Conservation (phyloP, 768 basidiomycete species). For the Lentinula sp. region DNA sequence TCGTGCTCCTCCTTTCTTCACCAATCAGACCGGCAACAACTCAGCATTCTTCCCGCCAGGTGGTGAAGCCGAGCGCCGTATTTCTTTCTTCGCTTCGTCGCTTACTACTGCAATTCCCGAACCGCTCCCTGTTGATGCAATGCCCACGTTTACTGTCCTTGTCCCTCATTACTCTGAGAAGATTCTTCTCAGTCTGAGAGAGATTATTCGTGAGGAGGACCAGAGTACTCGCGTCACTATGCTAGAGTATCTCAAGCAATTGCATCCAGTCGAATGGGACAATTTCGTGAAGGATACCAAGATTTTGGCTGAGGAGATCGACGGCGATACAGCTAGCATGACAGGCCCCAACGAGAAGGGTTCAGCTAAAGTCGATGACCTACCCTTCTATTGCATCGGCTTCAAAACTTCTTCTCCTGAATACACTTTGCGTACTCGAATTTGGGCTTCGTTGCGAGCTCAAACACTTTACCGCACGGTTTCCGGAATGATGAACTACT, state of each 20-base stretch:
- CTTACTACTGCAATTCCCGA: constrained; percentile 94
- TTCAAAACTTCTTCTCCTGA: constrained; percentile 99
- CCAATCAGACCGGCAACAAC: constrained; percentile 74
- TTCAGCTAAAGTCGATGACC: constrained; percentile 71
- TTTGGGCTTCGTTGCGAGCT: constrained; percentile 97
- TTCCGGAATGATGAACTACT: constrained; percentile 99
- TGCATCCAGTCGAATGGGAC: constrained; percentile 99
- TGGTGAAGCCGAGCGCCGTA: constrained; percentile 94
- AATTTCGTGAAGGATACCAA: constrained; percentile 99
- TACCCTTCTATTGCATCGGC: constrained; percentile 98
- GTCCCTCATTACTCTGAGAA: constrained; percentile 99
- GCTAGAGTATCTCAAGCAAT: constrained; percentile 95
- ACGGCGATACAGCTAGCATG: constrained; percentile 45
- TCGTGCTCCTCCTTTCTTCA: constrained; percentile 97
- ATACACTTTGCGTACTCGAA: constrained; percentile 96
- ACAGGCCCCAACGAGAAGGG: constrained; percentile 64
- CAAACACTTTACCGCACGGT: constrained; percentile 98
- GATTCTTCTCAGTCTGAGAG: constrained; percentile 91
- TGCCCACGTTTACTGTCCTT: constrained; percentile 99
- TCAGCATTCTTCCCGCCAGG: constrained; percentile 89
- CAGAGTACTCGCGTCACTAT: constrained; percentile 94
- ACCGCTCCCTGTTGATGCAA: constrained; percentile 92
- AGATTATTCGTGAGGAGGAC: constrained; percentile 98
- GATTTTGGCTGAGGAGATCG: constrained; percentile 91
- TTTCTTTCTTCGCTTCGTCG: constrained; percentile 98